These are phyloP conservation scores for Apiotrichum veenhuisii DNA, from an alignment of 1,284 basidiomycete species.

Conservation along the genomic window DNA sequence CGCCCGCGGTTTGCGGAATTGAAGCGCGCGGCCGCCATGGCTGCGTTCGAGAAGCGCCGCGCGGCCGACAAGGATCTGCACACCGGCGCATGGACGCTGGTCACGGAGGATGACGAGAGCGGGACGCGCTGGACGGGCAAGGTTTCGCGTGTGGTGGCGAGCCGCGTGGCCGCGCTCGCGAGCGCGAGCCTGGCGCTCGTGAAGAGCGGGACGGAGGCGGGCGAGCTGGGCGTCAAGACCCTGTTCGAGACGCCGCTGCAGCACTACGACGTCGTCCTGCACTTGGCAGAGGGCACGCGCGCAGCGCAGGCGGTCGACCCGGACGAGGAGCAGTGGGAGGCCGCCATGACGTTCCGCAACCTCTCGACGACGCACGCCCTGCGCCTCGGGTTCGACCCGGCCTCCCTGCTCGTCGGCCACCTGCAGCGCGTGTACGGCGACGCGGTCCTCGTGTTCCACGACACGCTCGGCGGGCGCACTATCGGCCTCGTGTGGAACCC, in stretches of 20 bases:
- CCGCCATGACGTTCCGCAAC: conserved; percentile 30
- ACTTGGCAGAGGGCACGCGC: conserved; percentile 68
- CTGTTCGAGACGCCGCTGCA: conserved; percentile 78
- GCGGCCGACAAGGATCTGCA: conserved; percentile 48
- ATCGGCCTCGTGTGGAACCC: conserved; percentile 89
- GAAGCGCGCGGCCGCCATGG: conserved; percentile 61
- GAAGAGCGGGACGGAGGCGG: conserved; percentile 24
- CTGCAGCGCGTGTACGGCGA: conserved; percentile 68
- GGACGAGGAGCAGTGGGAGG: conserved; percentile 48
- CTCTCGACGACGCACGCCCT: conserved; percentile 15
- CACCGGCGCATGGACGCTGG: conserved; percentile 69
- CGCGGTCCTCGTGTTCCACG: conserved; percentile 79
- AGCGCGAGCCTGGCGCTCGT: conserved; percentile 60
- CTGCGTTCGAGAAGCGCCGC: conserved; percentile 48
- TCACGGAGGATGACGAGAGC: conserved; percentile 71
- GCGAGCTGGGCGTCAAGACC: conserved; percentile 53
- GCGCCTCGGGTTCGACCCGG: conserved; percentile 65
- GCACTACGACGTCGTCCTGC: conserved; percentile 82
- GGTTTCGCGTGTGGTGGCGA: conserved; percentile 64
- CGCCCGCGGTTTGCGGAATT: conserved; percentile 47
- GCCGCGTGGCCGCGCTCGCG: conserved; percentile 66
- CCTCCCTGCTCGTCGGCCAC: conserved; percentile 63
- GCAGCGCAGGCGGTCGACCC: conserved; percentile 57
- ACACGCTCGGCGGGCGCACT: conserved; percentile 70
- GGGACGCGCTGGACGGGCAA: conserved; percentile 72